Base-by-base conservation (phyloP, 257 asterid genomes). In the Nemophila menziesii region DNA sequence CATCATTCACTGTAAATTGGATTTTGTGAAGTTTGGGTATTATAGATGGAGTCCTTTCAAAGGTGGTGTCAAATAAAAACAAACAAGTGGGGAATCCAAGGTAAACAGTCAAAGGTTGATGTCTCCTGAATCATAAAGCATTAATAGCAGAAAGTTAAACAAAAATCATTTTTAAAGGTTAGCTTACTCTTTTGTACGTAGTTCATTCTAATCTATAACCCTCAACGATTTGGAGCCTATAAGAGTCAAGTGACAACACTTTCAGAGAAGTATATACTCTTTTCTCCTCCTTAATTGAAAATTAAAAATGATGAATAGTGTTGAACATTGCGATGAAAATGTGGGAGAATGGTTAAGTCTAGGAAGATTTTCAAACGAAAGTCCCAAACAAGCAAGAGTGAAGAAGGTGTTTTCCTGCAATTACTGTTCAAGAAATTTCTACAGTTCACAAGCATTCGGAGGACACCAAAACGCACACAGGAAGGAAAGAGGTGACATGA, bases 401-500 rank as follows among this genome's bases (percentile, higher is more conserved):
- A 89, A 77, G 77, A 64, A n/a, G n/a, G n/a, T 81, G 29, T 89
- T 78, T 66, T 85, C 96, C 7, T 84, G 98, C 66, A 85, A 81
- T 71, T 89, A 78, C 81, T 89, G 98, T 75, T 70, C 65, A 87
- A 55, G 98, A 44, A 89, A 81, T 57, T 89, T 89, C 62, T 78
- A 78, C 67, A 89, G 87, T 61, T 84, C 94, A 49, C 98, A 89
- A 51, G 98, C 98, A 41, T 67, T 89, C 60, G 96, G 98, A 1
- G 98, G 98, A 11, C 98, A 89, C 65, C 96, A 89, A 68, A 89
- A 89, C 62, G 98, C 96, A 26, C 98, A 89, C 78, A 89, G 80
- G 69, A 72, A 86, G 55, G 98, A 89, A 57, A 80, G 98, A 48
- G 93, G 94, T 3, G 96, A 87, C 21, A 72, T 60, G 19, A 68